Conservation (phyloP, 2,329 filamentous ascomycete species). For the Fusarium fujikuroi region DNA sequence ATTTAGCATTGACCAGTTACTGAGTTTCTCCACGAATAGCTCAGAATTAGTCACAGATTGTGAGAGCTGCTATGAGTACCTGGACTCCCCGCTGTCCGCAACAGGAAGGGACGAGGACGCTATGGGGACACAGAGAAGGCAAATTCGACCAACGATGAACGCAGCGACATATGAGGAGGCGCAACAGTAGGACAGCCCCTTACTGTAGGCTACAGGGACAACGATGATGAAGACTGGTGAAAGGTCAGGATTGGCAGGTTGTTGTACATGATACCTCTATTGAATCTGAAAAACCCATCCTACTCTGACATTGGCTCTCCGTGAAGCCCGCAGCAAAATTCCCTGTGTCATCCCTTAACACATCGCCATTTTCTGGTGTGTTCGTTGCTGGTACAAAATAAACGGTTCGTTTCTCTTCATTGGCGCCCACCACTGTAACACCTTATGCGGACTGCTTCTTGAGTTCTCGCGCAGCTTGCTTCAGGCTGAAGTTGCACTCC, state of each 20-base stretch:
- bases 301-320: constrained; percentile 43
- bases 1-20: constrained; percentile 35
- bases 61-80: constrained; percentile 32
- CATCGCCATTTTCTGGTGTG: constrained; percentile 42
- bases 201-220: constrained; percentile 4
- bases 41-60: constrained; percentile 30
- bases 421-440: neutral
- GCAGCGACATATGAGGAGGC: constrained; percentile 24
- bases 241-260: constrained; percentile 28
- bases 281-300: constrained; percentile 44
- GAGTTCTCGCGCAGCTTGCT: constrained; percentile 68
- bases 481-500: constrained; percentile 89
- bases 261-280: constrained; percentile 51
- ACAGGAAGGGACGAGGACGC: constrained; percentile 38
- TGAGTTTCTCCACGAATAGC: constrained; percentile 18
- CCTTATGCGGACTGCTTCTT: constrained; percentile 61
- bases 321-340: constrained; percentile 36
- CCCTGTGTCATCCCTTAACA: constrained; percentile 34
- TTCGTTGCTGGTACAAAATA: constrained; percentile 37
- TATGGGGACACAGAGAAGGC: constrained; percentile 24
- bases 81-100: constrained; percentile 37
- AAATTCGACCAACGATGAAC: constrained; percentile 10
- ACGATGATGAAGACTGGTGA: neutral
- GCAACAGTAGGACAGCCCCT: constrained; percentile 15
- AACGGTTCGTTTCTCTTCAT: constrained; percentile 18